Conservation (phyloP, 2,329 filamentous ascomycete species). For the Periconia sp. region DNA sequence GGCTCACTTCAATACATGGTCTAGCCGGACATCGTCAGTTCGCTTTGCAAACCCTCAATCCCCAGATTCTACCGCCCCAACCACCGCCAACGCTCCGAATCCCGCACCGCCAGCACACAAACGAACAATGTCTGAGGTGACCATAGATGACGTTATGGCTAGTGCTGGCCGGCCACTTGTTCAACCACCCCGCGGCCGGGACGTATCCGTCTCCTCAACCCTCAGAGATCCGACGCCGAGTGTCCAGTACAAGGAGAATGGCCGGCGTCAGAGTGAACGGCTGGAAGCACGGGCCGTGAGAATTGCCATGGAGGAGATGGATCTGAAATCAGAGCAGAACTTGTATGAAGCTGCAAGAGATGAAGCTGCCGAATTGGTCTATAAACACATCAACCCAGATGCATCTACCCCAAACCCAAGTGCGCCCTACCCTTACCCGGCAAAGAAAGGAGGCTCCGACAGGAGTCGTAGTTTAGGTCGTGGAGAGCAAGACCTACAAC, state of each 20-base stretch:
- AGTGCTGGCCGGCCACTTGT: constrained; percentile 35
- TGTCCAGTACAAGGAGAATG: constrained; percentile 69
- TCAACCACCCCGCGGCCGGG: constrained; percentile 46
- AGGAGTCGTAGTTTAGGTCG: constrained; percentile 48
- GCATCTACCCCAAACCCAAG: constrained; percentile 62
- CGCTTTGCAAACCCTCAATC: constrained; percentile 24
- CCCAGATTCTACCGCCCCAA: not conserved
- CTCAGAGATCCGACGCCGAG: constrained; percentile 57
- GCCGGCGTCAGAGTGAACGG: constrained; percentile 77
- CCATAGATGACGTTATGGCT: constrained; percentile 29
- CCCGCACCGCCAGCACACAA: constrained; percentile 25
- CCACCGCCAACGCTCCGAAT: constrained; percentile 24
- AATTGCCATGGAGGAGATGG: constrained; percentile 73
- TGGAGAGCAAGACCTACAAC: constrained; percentile 34
- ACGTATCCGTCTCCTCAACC: constrained; percentile 38
- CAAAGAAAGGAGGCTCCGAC: constrained; percentile 72
- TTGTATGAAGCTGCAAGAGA: constrained; percentile 72
- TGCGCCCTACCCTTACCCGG: constrained; percentile 59
- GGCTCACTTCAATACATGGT: constrained; percentile 47
- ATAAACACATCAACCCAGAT: constrained; percentile 71
- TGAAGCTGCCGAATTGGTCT: constrained; percentile 78
- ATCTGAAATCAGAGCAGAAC: constrained; percentile 63
- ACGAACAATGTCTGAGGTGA: constrained; percentile 32
- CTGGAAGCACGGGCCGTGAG: constrained; percentile 72
- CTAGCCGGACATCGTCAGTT: constrained; percentile 24